These are phyloP conservation scores for Suhomyces emberorum DNA, from an alignment of 805 yeast genomes.

Conservation along the genomic window DNA sequence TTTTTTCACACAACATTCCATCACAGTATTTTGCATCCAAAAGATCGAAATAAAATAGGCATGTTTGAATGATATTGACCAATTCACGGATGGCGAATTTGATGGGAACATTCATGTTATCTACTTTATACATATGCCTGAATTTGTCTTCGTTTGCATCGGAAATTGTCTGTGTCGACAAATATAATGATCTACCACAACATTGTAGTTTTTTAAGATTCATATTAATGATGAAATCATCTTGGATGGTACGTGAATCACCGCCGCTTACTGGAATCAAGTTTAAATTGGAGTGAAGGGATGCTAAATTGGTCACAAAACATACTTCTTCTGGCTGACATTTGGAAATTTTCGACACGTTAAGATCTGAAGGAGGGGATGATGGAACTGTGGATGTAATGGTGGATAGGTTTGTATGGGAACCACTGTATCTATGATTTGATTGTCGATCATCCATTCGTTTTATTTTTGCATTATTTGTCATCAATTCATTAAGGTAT, in stretches of 20 bases:
- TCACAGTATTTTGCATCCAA: slow-evolving; percentile 70
- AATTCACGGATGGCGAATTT: slow-evolving; percentile 70
- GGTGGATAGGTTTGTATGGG: slow-evolving; percentile 1
- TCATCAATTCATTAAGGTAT: slow-evolving; percentile 62
- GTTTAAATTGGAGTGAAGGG: slow-evolving; percentile 71
- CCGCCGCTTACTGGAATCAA: slow-evolving; percentile 70
- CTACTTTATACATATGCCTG: slow-evolving; percentile 64
- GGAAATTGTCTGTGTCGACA: slow-evolving; percentile 62
- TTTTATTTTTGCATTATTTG: slow-evolving; percentile 69
- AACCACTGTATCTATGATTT: background rate
- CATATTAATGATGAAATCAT: slow-evolving; percentile 66
- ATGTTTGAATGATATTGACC: slow-evolving; percentile 69
- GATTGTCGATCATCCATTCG: slow-evolving; percentile 27
- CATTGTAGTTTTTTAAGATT: slow-evolving; percentile 76
- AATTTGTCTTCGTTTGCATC: slow-evolving; percentile 82
- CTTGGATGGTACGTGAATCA: slow-evolving; percentile 48
- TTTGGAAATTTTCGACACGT: background rate
- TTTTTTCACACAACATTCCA: slow-evolving; percentile 77
- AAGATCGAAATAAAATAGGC: slow-evolving; percentile 73
- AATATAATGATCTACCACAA: slow-evolving; percentile 78
- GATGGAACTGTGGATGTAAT: background rate
- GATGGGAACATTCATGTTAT: slow-evolving; percentile 47
- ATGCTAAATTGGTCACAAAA: slow-evolving; percentile 79
- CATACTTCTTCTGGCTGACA: slow-evolving; percentile 31
- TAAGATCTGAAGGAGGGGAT: background rate